Percentiles rank a stretch among this genome's conserved stretches.
Evolutionary conservation across 495 filamentous ascomycete species (phyloP).

Genomic region (Hyaloscypha bicolor): DNA sequence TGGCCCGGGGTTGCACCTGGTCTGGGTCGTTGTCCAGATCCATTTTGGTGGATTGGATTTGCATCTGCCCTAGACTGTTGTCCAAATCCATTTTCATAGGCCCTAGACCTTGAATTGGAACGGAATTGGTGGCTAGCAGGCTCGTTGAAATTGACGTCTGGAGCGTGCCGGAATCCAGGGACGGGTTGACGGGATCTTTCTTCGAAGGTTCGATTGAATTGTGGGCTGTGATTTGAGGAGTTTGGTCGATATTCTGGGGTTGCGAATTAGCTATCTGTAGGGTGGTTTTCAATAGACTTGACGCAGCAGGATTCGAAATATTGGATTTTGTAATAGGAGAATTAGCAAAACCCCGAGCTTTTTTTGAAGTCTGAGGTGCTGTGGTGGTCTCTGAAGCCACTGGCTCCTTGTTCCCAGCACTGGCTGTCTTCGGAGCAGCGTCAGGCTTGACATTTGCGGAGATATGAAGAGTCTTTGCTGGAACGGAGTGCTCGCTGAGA

Average conservation of each 20-base stretch:
- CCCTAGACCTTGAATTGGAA: not conserved
- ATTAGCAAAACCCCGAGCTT: too few species aligned
- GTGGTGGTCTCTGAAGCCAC: too few species aligned
- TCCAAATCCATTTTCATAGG: not conserved
- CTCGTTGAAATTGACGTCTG: not conserved
- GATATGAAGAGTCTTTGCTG: too few species aligned
- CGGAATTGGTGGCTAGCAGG: not conserved
- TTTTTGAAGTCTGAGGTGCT: too few species aligned
- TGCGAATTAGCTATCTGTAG: not conserved
- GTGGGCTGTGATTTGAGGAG: not conserved
- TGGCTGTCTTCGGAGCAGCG: not conserved
- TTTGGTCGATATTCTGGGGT: not conserved
- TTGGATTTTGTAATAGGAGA: too few species aligned
- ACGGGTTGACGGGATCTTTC: not conserved
- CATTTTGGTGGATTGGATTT: not conserved
- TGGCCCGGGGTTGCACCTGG: not conserved
- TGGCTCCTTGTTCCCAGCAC: not conserved
- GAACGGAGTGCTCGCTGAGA: too few species aligned
- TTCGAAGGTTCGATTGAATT: not conserved
- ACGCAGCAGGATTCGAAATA: not conserved
- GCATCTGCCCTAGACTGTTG: not conserved
- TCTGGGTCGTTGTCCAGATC: not conserved
- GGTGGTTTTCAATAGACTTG: not conserved
- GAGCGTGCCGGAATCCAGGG: not conserved
- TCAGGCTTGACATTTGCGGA: not conserved